Base-by-base conservation (phyloP, 495 filamentous ascomycete species). In the Penicillium lagena region DNA sequence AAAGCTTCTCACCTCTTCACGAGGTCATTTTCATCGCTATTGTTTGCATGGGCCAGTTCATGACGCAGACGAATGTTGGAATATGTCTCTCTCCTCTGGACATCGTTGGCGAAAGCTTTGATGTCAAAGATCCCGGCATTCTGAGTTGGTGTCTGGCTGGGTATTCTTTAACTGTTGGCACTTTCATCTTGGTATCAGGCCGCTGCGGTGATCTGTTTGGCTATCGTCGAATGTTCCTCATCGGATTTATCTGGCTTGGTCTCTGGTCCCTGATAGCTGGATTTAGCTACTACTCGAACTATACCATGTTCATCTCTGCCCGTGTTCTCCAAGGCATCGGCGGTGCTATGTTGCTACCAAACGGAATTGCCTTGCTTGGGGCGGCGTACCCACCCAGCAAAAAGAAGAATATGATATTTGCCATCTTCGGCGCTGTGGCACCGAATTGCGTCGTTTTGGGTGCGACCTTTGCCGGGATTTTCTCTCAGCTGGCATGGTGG, bases 171-270 rank as follows among this genome's bases (percentile, higher is more conserved):
- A 82, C 80, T 0, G 72, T 79, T 13, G 81, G 81, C 28, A 81
- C 80, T 7, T 85, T 85, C 49, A 82, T 85, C 55, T 62, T 83
- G n/a, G 63, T 82, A 17, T 75, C 73, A 9, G 81, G 81, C 12
- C 70, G 79, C 9, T 60, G 79, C 7, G 81, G 81, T 14, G 81
- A 85, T 45, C 47, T 77, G 1, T 77, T 72, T 49, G 80, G 81
- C 12, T 71, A 82, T 51, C 80, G 79, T 43, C 64, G 56, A 1
- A 64, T 85, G 52, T 78, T 81, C 40, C 46, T 78, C 5, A 62
- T 71, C 31, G 81, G 81, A 7, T 81, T 74, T 31, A 43, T 66
- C 12, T 83, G 79, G 80, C 72, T 77, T 33, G 70, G 69, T 4
- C 11, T 82, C 5, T 85, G 81, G 81, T 76, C 71, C 11, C 47